Percentiles rank a stretch among this genome's conserved stretches.
Evolutionary conservation across 73 alveolate species (phyloP).

Genomic region (Paramecium octaurelia): DNA sequence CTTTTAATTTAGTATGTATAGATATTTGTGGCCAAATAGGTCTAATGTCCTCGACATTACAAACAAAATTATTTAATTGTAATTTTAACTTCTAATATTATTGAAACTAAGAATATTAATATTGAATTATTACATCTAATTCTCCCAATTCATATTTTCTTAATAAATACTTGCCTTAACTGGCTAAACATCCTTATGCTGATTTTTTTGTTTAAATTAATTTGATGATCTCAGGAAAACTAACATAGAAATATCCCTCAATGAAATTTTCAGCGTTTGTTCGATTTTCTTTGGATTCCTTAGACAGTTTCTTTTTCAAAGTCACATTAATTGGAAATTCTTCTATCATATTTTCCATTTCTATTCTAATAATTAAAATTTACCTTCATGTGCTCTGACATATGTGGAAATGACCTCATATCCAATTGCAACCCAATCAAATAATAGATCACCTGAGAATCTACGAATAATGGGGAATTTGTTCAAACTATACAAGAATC

Average conservation of each 20-base stretch:
- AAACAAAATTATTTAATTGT: conserved; percentile 38
- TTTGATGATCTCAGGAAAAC: conserved; percentile 61
- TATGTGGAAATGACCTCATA: conserved; percentile 60
- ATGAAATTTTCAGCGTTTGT: conserved; percentile 57
- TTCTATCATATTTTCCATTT: conserved; percentile 36
- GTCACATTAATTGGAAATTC: conserved; percentile 2
- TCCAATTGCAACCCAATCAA: conserved; percentile 52
- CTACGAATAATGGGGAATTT: conserved; percentile 49
- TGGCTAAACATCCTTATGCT: conserved; percentile 51
- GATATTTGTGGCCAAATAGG: conserved; percentile 52
- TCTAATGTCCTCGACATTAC: conserved; percentile 42
- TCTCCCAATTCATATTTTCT: conserved; percentile 47
- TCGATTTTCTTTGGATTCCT: conserved; percentile 56
- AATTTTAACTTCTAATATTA: conserved; percentile 13
- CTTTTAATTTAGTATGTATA: neutral
- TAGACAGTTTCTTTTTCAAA: neutral
- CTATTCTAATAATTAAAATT: neutral
- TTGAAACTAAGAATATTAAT: neutral
- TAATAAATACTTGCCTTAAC: conserved; percentile 11
- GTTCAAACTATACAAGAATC: neutral
- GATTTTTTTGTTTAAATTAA: conserved; percentile 54
- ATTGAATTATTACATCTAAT: conserved; percentile 9
- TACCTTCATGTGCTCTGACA: conserved; percentile 58
- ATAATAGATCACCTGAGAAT: conserved; percentile 49
- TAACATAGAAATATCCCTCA: conserved; percentile 49